phyloP scores from a whole-genome alignment of 441 rosid species.

The Aquilaria agallochum region DNA sequence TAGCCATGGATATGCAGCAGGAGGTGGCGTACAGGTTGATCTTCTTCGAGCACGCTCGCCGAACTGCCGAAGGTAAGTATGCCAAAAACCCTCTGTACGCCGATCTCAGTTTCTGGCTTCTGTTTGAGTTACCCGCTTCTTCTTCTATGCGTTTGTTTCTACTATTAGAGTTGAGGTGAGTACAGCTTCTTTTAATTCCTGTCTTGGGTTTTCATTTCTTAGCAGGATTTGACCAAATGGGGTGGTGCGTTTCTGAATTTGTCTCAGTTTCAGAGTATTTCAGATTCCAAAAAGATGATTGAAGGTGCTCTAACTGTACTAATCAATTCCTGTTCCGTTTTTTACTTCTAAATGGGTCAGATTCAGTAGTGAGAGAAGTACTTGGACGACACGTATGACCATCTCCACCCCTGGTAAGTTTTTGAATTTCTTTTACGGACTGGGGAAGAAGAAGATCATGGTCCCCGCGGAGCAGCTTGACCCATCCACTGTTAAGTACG shows the following conservation, averaged over 20 bases:
- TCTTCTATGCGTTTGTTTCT: slow-evolving; percentile 4
- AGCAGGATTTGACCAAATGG: slow-evolving; percentile 87
- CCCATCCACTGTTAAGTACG: too few relatives aligned
- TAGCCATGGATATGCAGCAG: slow-evolving; percentile 57
- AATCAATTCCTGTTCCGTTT: too few relatives aligned
- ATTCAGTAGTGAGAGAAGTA: too few relatives aligned
- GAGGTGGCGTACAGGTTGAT: slow-evolving; percentile 63
- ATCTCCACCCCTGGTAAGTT: too few relatives aligned
- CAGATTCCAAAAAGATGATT: slow-evolving; percentile 70
- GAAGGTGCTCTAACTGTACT: slow-evolving; percentile 35
- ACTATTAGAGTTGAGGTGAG: not conserved
- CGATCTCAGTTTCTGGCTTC: slow-evolving; percentile 39
- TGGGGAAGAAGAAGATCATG: too few relatives aligned
- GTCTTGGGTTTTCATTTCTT: not conserved
- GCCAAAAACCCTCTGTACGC: slow-evolving; percentile 63
- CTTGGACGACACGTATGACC: too few relatives aligned
- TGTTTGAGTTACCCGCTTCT: not conserved
- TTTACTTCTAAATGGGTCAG: too few relatives aligned
- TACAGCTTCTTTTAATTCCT: not conserved
- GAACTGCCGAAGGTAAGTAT: slow-evolving; percentile 63
- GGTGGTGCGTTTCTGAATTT: slow-evolving; percentile 79
- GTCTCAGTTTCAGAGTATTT: slow-evolving; percentile 70
- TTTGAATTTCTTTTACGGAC: too few relatives aligned
- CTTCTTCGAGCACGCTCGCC: slow-evolving; percentile 81
- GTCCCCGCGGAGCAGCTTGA: too few relatives aligned